A percentile compares a stretch with the other conserved stretches of the same genome.
phyloP scores from a whole-genome alignment of 2,329 filamentous ascomycete species.

The Fusarium sp. region DNA sequence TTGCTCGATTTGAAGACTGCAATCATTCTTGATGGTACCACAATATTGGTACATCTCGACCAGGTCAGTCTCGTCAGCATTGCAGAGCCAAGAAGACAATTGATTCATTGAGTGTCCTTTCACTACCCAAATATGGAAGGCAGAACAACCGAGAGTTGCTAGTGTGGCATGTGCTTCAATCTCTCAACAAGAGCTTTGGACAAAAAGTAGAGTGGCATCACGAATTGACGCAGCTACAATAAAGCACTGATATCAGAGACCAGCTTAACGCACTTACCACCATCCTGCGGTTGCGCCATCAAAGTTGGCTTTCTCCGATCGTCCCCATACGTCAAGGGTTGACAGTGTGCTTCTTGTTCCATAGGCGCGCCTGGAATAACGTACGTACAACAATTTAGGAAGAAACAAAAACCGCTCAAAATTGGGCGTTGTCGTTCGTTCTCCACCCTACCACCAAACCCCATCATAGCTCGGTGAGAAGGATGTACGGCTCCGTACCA shows the following conservation, averaged over 20 bases:
- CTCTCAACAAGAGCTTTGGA: conserved; percentile 1
- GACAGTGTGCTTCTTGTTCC: conserved; percentile 16
- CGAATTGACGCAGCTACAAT: conserved; percentile 24
- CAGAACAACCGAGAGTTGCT: background rate
- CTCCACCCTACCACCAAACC: conserved; percentile 6
- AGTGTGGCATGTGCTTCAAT: background rate
- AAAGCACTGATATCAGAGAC: conserved; percentile 26
- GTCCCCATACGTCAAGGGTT: conserved; percentile 21
- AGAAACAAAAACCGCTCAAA: conserved; percentile 29
- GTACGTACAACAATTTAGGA: conserved; percentile 7
- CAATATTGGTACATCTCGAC: background rate
- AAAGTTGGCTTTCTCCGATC: conserved; percentile 19
- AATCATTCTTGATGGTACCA: background rate
- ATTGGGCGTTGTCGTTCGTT: conserved; percentile 3
- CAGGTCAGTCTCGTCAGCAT: background rate
- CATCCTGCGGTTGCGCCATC: conserved; percentile 15
- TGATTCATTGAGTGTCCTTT: background rate
- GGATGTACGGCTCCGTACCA: conserved; percentile 17
- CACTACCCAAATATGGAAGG: background rate
- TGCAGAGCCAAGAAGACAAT: background rate
- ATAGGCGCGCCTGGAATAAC: conserved; percentile 40
- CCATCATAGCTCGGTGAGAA: conserved; percentile 39
- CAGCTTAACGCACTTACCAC: conserved; percentile 21
- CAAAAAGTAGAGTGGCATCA: background rate
- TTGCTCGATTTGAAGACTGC: background rate